A percentile compares a stretch with the other conserved stretches of the same genome.
Evolutionary conservation across 805 yeast genomes (phyloP).

Genomic region (Saccharomycopsis sp.): DNA sequence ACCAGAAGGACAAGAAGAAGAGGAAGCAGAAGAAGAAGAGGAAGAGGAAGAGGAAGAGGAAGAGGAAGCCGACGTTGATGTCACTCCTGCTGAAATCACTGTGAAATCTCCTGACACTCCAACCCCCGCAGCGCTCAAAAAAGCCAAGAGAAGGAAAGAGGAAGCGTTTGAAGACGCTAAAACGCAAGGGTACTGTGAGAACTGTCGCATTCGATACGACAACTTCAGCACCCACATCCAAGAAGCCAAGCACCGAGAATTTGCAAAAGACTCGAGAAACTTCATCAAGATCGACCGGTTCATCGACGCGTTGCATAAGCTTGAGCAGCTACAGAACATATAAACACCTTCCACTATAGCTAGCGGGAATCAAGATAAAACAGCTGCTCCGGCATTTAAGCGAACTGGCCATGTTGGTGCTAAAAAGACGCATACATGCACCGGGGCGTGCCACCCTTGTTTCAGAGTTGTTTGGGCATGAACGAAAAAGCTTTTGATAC

Average conservation of each 20-base stretch:
- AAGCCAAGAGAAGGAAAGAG: constrained; percentile 15
- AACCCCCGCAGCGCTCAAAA: constrained; percentile 31
- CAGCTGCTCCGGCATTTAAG: too few relatives aligned
- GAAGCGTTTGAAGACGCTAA: constrained; percentile 11
- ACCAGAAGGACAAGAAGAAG: too few relatives aligned
- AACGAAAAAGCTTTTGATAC: too few relatives aligned
- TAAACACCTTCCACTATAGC: too few relatives aligned
- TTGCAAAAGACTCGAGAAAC: constrained; percentile 64
- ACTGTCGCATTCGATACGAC: constrained; percentile 78
- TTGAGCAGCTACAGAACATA: too few relatives aligned
- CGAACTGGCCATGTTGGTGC: too few relatives aligned
- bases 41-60: constrained; percentile 7
- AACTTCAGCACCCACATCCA: constrained; percentile 67
- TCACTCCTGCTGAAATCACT: not conserved
- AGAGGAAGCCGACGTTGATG: not conserved
- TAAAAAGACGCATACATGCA: too few relatives aligned
- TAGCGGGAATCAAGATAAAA: too few relatives aligned
- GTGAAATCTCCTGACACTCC: too few relatives aligned
- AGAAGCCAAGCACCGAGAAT: constrained; percentile 63
- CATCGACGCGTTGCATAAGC: constrained; percentile 31
- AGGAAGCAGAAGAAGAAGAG: constrained; percentile 2
- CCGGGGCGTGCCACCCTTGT: too few relatives aligned
- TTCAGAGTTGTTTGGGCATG: too few relatives aligned
- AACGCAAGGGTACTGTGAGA: constrained; percentile 68
- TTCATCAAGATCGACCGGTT: constrained; percentile 71